Conservation (phyloP, 1,284 basidiomycete genomes). For the Boletus nobilissimus region DNA sequence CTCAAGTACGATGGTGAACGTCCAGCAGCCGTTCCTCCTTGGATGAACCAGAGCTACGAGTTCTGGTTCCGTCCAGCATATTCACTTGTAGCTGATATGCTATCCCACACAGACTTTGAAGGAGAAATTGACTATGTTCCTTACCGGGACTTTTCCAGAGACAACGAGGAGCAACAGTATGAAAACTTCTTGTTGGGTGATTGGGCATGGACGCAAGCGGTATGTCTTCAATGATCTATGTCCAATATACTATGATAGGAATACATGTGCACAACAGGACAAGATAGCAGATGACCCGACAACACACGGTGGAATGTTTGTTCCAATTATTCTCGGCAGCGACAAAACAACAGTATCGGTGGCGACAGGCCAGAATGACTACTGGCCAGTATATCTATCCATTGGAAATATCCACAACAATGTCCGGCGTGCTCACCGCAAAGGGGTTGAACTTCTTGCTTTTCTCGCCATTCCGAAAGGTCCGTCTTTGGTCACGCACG, state of each 20-base stretch:
- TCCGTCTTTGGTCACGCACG: neutral
- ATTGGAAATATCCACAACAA: slow-evolving; percentile 32
- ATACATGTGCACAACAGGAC: slow-evolving; percentile 8
- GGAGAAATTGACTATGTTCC: slow-evolving; percentile 5
- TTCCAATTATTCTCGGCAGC: slow-evolving; percentile 28
- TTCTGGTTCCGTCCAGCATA: neutral
- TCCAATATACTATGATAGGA: neutral
- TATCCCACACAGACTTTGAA: neutral
- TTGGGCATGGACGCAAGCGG: slow-evolving; percentile 23
- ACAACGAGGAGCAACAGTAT: neutral
- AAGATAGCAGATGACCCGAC: neutral
- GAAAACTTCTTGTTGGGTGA: slow-evolving; percentile 36
- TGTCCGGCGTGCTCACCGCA: slow-evolving; percentile 1
- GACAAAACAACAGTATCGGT: slow-evolving; percentile 28
- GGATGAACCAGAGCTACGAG: neutral
- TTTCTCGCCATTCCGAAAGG: slow-evolving; percentile 32
- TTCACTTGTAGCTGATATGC: neutral
- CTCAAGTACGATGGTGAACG: neutral
- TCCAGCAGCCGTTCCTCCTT: neutral
- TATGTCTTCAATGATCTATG: neutral
- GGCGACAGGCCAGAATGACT: slow-evolving; percentile 18
- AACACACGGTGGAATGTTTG: slow-evolving; percentile 12
- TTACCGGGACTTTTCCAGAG: neutral
- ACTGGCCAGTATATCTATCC: slow-evolving; percentile 32
- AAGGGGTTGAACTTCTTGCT: slow-evolving; percentile 10